A percentile compares a stretch with the other conserved stretches of the same genome.
Conservation (phyloP, 2,329 filamentous ascomycete species). For the Gliomastix tumulicola region DNA sequence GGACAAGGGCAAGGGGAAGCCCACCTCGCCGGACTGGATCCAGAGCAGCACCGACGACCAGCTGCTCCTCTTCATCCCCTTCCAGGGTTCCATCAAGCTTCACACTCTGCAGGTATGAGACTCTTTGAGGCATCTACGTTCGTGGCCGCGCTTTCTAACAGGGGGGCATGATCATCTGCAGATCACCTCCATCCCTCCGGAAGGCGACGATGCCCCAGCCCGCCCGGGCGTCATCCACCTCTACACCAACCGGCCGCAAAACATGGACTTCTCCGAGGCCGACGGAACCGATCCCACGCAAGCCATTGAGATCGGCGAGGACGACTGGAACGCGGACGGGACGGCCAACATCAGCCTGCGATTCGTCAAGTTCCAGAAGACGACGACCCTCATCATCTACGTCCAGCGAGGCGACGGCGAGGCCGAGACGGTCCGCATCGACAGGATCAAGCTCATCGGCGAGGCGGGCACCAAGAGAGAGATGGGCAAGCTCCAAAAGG, state of each 20-base stretch:
- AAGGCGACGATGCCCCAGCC: conserved; percentile 68
- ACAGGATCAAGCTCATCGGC: conserved; percentile 73
- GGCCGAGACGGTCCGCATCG: conserved; percentile 77
- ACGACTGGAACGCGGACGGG: conserved; percentile 76
- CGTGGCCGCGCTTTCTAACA: neutral
- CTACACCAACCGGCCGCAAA: conserved; percentile 82
- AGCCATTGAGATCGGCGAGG: conserved; percentile 62
- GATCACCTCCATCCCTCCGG: conserved; percentile 72
- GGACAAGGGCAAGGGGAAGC: conserved; percentile 41
- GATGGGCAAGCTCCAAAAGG: conserved; percentile 92
- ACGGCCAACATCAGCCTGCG: conserved; percentile 69
- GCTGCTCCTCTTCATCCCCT: conserved; percentile 86
- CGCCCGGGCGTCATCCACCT: conserved; percentile 78
- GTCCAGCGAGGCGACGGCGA: conserved; percentile 80
- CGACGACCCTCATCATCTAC: conserved; percentile 80
- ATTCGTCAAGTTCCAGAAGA: conserved; percentile 97
- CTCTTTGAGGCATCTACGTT: no score
- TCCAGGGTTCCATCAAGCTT: conserved; percentile 81
- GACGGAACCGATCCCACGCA: conserved; percentile 81
- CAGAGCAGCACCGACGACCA: conserved; percentile 98
- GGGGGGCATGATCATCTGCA: conserved; percentile 33
- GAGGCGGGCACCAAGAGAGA: conserved; percentile 88
- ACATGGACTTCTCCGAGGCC: conserved; percentile 91
- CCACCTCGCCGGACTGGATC: conserved; percentile 66
- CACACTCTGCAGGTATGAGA: conserved; percentile 73